A percentile compares a stretch with the other conserved stretches of the same genome.
phyloP scores from a whole-genome alignment of 129 eudicot species.

The Silybum marianum region DNA sequence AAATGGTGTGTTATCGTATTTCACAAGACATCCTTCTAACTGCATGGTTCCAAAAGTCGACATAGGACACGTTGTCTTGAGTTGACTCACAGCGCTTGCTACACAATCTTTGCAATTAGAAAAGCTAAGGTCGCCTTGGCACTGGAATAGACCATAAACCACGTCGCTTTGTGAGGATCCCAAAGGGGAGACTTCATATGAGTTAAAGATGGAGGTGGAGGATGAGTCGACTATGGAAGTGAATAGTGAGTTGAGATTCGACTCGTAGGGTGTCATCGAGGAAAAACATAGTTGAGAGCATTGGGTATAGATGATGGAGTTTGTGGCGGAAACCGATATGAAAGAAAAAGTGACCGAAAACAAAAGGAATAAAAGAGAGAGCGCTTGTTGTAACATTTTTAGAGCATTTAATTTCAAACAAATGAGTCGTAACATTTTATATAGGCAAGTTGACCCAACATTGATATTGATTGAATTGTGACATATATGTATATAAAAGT shows the following conservation, averaged over 20 bases:
- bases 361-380: conserved; percentile 1
- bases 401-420: neutral
- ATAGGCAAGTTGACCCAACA: neutral
- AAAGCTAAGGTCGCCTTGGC: conserved; percentile 52
- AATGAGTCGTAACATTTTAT: neutral
- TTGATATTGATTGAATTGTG: neutral
- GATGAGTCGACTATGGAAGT: conserved; percentile 62
- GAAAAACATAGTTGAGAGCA: conserved; percentile 48
- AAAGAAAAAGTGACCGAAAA: neutral
- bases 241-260: conserved; percentile 63
- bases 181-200: conserved; percentile 47
- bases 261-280: conserved; percentile 46
- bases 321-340: conserved; percentile 36
- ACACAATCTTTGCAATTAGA: conserved; percentile 53
- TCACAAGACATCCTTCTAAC: conserved; percentile 56
- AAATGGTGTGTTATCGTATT: conserved; percentile 51
- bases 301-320: conserved; percentile 50
- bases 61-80: conserved; percentile 46
- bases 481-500: no score
- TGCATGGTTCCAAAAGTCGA: conserved; percentile 59
- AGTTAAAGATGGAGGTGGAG: conserved; percentile 44
- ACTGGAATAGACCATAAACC: conserved; percentile 65
- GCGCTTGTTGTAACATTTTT: neutral
- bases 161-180: conserved; percentile 48
- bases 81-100: conserved; percentile 47